phyloP scores from a whole-genome alignment of 352 stramenopile species.

The Globisporangium paddicum region DNA sequence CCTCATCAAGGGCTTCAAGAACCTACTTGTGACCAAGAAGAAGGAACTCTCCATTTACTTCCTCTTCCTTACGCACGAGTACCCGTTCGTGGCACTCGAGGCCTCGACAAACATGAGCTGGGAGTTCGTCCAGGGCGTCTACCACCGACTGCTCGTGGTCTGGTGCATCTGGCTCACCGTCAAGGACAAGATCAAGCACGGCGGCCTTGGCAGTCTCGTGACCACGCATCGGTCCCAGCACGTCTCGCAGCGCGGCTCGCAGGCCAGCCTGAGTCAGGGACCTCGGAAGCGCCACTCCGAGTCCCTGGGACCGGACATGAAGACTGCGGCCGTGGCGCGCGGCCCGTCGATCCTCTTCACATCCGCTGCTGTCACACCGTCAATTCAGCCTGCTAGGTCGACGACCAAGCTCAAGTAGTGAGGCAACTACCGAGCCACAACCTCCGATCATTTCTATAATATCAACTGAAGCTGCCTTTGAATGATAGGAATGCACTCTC shows the following conservation, averaged over 20 bases:
- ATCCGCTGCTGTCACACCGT: background rate
- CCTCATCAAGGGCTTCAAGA: constrained; percentile 21
- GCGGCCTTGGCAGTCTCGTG: background rate
- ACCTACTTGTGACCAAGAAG: constrained; percentile 19
- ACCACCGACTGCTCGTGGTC: constrained; percentile 1
- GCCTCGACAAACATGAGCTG: constrained; percentile 5
- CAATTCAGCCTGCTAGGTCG: no score
- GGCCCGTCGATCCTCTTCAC: background rate
- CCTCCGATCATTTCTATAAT: no score
- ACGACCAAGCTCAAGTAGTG: no score
- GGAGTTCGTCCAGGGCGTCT: constrained; percentile 11
- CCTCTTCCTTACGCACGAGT: constrained; percentile 21
- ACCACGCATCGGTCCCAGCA: background rate
- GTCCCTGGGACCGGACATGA: background rate
- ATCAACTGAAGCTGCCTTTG: no score
- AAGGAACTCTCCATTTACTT: constrained; percentile 23
- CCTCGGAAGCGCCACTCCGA: background rate
- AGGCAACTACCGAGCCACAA: no score
- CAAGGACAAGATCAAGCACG: constrained; percentile 6
- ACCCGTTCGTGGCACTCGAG: constrained; percentile 16
- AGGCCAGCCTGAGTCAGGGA: background rate
- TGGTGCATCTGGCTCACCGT: constrained; percentile 7
- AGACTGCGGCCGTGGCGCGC: background rate
- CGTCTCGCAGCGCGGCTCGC: background rate
- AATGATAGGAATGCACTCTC: no score